Evolutionary conservation across 257 asterid species (phyloP), one percentile per base, ranked within the genome.

Genomic region (Jasminum sambac): DNA sequence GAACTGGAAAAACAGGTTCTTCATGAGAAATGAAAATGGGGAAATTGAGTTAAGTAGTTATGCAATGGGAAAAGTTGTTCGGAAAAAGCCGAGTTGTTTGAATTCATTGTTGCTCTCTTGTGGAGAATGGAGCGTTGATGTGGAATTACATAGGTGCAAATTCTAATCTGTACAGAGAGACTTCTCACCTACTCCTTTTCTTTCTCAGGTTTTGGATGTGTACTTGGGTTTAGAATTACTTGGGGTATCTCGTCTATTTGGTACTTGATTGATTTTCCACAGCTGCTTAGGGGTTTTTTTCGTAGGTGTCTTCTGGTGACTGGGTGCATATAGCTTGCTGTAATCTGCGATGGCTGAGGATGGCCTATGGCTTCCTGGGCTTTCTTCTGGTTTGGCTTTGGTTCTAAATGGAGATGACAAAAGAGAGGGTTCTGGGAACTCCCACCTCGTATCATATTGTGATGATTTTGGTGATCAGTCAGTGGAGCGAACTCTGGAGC

Each of bases 401-500:
- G 90, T 93, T 39, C 70, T 93, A 82, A 86, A 86, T n/a, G 83
- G 85, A 16, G 84, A 82, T 74, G 85, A 78, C 46, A 86, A 77
- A 78, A 89, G 74, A 70, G 88, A 87, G 72, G 80, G 88, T 78
- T 82, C 94, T 34, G 92, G 88, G 72, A 88, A 85, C 72, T 71
- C 86, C 21, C 96, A 77, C 63, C 80, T 89, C 63, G 86, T 93
- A 80, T 90, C 98, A 8, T 86, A 82, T 70, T 89, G 96, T 83
- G 92, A 87, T 77, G 86, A 83, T 78, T 90, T 90, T 67, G 96
- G 97, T 8, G 96, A 93, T 79, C 97, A 88, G 77, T 89, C 98
- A 11, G 88, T 90, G 78, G 98, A 93, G 76, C 83, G 90, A 63
- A 90, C 95, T 40, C 88, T 93, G 46, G 98, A 93, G 48, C 97